Evolutionary conservation across 2,329 filamentous ascomycete species (phyloP).

Genomic region (Paracorniculantispora psalliotae): DNA sequence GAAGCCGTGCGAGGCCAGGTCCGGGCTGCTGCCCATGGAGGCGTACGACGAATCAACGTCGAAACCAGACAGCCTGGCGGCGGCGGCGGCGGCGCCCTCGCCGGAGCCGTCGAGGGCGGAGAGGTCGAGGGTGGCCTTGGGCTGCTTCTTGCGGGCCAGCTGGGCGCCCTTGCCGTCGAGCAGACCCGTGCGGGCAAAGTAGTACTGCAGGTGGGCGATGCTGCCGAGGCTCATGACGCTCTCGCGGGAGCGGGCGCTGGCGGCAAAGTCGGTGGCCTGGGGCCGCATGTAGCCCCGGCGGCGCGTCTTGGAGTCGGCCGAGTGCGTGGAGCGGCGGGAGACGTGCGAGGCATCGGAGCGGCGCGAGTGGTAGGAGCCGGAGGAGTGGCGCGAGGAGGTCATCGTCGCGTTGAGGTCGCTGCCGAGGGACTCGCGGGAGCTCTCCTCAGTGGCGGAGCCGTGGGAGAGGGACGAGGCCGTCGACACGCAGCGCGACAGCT

Average conservation of each 20-base stretch:
- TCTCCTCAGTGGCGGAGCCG: conserved; percentile 46
- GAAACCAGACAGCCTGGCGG: conserved; percentile 37
- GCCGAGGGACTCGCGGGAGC: conserved; percentile 50
- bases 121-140: conserved; percentile 54
- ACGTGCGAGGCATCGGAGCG: conserved; percentile 36
- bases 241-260: conserved; percentile 83
- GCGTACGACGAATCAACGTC: conserved; percentile 57
- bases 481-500: conserved; percentile 61
- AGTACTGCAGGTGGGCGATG: conserved; percentile 96
- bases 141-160: conserved; percentile 67
- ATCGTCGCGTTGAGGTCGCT: conserved; percentile 45
- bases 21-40: conserved; percentile 56
- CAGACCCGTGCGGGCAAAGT: conserved; percentile 91
- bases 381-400: conserved; percentile 53
- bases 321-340: conserved; percentile 44
- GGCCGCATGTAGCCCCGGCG: conserved; percentile 83
- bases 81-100: no score
- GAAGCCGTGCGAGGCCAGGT: conserved; percentile 39
- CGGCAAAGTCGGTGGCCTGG: conserved; percentile 82
- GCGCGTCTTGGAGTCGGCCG: conserved; percentile 38
- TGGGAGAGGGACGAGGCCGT: conserved; percentile 56
- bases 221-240: conserved; percentile 95
- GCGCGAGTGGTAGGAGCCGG: conserved; percentile 48
- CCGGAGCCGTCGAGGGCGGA: conserved; percentile 41
- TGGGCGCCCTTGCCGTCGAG: conserved; percentile 90